Base-by-base conservation (phyloP, 2,329 filamentous ascomycete genomes). In the Verticillium nubilum region DNA sequence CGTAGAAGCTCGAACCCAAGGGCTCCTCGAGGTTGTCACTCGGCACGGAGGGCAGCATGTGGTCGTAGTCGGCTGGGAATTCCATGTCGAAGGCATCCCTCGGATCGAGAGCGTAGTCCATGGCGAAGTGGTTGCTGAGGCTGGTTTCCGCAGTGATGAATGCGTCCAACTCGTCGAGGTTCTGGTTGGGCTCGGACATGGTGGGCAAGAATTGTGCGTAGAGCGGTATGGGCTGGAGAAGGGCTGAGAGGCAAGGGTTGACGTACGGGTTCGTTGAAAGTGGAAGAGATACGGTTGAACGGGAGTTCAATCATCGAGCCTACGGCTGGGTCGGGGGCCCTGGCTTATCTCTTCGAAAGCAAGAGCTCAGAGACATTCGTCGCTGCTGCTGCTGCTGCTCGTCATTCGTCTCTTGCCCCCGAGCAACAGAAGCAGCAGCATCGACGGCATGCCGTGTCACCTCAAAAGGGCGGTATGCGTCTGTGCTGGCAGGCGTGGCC, bases 171-270 rank as follows among this genome's bases (percentile, higher is more conserved):
- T 66, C 25, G 57, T 57, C 47, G 13, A 57, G 2, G 3, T 55
- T 61, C 55, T 59, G 54, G 60, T 61, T 37, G 35, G 37, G 9
- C 47, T 70, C 65, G 2, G 67, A 67, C 69, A 71, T 71, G 31
- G 61, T 65, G 63, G 27, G 29, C 26, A 35, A 31, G 55, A 5
- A 17, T 37, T 17, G 33, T 15, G 33, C 31, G 33, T 37, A 37
- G n/a, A 37, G 33, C 15, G 33, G 33, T 17, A 17, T 19, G 33
- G 33, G 33, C 3, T 6, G 33, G 15, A 17, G 33, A 17, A n/a
- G 15, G 15, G 15, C 33, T 37, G 33, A 37, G n/a, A 17, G 33
- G 17, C 15, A 37, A 3, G 6, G 33, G 31, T 27, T 12, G 50
- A 19, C 35, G 29, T 37, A 2, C 28, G 28, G 15, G 29, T 62